phyloP scores from a whole-genome alignment of 225 moss, liverwort and hornwort genomes.

The Rhytidiadelphus loreus region DNA sequence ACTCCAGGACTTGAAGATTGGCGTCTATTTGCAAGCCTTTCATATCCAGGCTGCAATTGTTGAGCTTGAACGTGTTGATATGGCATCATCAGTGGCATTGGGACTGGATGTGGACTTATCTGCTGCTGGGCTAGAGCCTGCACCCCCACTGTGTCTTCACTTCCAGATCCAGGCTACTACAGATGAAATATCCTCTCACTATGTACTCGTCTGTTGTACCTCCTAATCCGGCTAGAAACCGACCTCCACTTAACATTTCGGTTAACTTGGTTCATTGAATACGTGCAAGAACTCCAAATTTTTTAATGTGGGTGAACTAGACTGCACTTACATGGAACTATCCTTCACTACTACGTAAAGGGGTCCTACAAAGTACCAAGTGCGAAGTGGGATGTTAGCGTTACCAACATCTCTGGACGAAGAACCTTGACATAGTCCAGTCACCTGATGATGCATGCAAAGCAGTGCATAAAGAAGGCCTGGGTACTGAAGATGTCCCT shows the following conservation, averaged over 20 bases:
- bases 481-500: conserved; percentile 15
- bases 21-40: conserved; percentile 37
- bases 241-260: background rate
- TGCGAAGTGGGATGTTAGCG: conserved; percentile 19
- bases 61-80: conserved; percentile 39
- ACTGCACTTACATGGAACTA: background rate
- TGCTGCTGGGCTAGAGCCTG: conserved; percentile 42
- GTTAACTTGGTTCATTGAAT: background rate
- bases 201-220: background rate
- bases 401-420: conserved; percentile 28
- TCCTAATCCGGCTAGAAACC: background rate
- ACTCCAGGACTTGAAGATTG: conserved; percentile 43
- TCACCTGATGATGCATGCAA: conserved; percentile 25
- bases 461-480: conserved; percentile 12
- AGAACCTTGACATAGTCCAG: conserved; percentile 24
- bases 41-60: conserved; percentile 27
- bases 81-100: conserved; percentile 21
- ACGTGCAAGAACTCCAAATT: background rate
- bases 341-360: background rate
- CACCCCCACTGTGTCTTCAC: conserved; percentile 45
- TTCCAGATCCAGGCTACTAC: conserved; percentile 27
- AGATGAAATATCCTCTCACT: background rate
- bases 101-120: conserved; percentile 29
- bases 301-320: background rate
- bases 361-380: conserved; percentile 18